A percentile compares a stretch with the other conserved stretches of the same genome.
Evolutionary conservation across 768 basidiomycete genomes (phyloP).

Genomic region (Pholiota microspora): DNA sequence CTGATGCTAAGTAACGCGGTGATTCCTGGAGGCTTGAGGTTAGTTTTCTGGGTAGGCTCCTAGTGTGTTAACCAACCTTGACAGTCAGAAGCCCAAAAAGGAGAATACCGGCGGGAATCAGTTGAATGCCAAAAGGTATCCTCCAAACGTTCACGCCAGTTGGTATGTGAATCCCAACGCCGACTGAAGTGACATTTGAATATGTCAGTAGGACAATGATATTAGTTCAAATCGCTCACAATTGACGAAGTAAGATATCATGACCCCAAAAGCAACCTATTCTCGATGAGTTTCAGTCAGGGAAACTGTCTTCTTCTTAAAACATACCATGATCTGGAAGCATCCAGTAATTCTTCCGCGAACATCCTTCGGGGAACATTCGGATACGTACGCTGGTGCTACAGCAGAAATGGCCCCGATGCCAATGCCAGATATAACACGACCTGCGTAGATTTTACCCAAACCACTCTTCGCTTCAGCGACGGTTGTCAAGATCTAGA

Average conservation of each 20-base stretch:
- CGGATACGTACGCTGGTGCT: conserved; percentile 82
- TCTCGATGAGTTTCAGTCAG: not conserved
- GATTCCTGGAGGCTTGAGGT: conserved; percentile 48
- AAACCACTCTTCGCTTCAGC: conserved; percentile 56
- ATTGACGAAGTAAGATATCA: conserved; percentile 83
- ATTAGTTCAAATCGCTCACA: conserved; percentile 51
- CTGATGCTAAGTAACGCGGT: conserved; percentile 72
- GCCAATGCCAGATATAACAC: conserved; percentile 77
- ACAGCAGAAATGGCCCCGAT: conserved; percentile 84
- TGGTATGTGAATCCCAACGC: conserved; percentile 52
- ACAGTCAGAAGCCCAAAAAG: conserved; percentile 63
- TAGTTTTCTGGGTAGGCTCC: not conserved
- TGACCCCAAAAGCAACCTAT: conserved; percentile 73
- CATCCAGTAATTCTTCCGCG: conserved; percentile 83
- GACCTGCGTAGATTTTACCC: conserved; percentile 74
- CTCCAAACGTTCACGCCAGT: conserved; percentile 56
- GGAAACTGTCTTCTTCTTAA: not conserved
- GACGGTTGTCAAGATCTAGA: conserved; percentile 67
- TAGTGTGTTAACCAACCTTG: conserved; percentile 34
- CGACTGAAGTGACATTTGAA: conserved; percentile 37
- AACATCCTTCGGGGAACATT: conserved; percentile 84
- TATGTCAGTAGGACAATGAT: not conserved
- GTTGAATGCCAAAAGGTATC: conserved; percentile 72
- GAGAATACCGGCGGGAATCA: conserved; percentile 75
- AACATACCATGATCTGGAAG: conserved; percentile 76